Evolutionary conservation across 106 monocot genomes (phyloP).

Genomic region (Cymbidium sinense): DNA sequence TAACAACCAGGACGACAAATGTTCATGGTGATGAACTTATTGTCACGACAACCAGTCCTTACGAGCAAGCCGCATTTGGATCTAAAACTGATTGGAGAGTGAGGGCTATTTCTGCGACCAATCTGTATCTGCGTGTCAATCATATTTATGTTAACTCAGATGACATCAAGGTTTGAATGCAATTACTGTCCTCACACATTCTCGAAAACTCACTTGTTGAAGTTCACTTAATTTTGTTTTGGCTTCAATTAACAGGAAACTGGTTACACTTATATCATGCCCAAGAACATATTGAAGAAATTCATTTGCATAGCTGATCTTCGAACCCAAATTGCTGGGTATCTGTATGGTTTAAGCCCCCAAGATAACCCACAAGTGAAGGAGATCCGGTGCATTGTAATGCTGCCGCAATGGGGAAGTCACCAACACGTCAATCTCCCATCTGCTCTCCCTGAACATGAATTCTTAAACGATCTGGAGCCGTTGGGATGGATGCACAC

Average conservation of each 20-base stretch:
- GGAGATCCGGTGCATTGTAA: constrained; percentile 89
- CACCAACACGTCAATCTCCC: constrained; percentile 95
- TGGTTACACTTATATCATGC: constrained; percentile 99
- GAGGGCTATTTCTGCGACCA: constrained; percentile 93
- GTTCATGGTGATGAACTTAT: constrained; percentile 99
- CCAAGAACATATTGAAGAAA: constrained; percentile 96
- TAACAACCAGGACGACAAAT: constrained; percentile 94
- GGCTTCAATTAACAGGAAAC: constrained; percentile 61
- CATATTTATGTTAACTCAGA: constrained; percentile 99
- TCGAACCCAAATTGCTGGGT: constrained; percentile 89
- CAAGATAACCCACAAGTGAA: constrained; percentile 99
- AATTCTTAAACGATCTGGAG: constrained; percentile 94
- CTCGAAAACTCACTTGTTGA: neutral
- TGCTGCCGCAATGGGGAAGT: constrained; percentile 94
- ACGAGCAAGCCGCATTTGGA: constrained; percentile 82
- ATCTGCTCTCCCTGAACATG: constrained; percentile 94
- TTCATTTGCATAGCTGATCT: constrained; percentile 99
- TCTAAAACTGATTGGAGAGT: constrained; percentile 98
- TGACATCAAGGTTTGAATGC: constrained; percentile 82
- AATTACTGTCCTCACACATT: neutral
- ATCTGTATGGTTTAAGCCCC: constrained; percentile 88
- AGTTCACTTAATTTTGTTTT: neutral
- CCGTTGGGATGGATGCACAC: constrained; percentile 99
- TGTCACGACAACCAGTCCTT: constrained; percentile 96
- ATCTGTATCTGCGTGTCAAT: constrained; percentile 94